Percentiles rank a stretch among this genome's conserved stretches.
phyloP scores from a whole-genome alignment of 768 basidiomycete species.

The Jaapia argillacea region DNA sequence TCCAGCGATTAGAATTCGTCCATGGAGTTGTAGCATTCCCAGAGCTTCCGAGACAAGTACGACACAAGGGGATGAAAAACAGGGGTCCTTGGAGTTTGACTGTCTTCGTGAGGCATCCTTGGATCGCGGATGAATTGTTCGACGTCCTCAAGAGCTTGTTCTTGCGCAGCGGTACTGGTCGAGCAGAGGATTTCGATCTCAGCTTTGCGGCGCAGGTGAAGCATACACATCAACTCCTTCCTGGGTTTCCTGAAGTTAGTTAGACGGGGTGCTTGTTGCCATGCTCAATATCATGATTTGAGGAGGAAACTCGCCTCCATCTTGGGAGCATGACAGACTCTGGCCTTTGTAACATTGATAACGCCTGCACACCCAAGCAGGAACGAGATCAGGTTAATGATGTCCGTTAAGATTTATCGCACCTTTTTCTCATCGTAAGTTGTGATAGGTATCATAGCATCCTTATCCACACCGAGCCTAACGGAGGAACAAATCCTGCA shows the following conservation, averaged over 20 bases:
- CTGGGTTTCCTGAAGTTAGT: constrained; percentile 30
- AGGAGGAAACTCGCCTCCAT: constrained; percentile 49
- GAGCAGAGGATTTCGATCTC: constrained; percentile 71
- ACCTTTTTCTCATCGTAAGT: constrained; percentile 72
- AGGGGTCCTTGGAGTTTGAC: no score
- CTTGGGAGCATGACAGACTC: constrained; percentile 33
- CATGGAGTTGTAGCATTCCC: no score
- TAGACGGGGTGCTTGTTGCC: constrained; percentile 4
- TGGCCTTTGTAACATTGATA: constrained; percentile 45
- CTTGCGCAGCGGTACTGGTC: no score
- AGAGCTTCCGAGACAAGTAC: no score
- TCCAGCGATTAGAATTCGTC: no score
- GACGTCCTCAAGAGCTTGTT: no score
- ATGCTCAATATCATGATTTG: constrained; percentile 1
- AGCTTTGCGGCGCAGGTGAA: constrained; percentile 79
- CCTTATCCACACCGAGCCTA: constrained; percentile 52
- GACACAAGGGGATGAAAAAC: no score
- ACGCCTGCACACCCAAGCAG: constrained; percentile 33
- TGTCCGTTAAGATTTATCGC: constrained; percentile 2
- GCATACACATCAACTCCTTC: constrained; percentile 71
- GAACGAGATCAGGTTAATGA: neutral
- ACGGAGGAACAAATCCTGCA: neutral
- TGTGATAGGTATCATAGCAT: constrained; percentile 59
- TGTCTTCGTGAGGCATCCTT: no score
- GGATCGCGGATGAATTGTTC: no score